Conservation (phyloP, 2,329 filamentous ascomycete genomes). For the Colletotrichum euphorbiae region DNA sequence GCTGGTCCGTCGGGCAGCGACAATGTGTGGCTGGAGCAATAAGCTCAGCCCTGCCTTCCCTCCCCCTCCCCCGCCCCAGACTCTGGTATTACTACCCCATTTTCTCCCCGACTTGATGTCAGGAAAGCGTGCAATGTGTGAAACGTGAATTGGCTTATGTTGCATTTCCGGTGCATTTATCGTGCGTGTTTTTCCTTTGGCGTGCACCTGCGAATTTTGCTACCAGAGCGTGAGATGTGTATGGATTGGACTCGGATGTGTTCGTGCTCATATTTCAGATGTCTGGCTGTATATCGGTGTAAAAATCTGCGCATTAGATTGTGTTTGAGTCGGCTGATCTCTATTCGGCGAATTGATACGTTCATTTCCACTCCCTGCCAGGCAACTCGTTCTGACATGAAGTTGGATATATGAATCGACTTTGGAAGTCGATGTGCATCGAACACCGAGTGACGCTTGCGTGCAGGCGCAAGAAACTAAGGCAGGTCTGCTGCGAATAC, state of each 20-base stretch:
- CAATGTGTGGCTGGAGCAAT: conserved; percentile 5
- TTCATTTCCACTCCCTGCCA: neutral
- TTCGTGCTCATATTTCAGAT: conserved; percentile 17
- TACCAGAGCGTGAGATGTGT: conserved; percentile 7
- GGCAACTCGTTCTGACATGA: no score
- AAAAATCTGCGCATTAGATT: neutral
- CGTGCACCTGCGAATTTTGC: conserved; percentile 16
- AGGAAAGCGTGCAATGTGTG: conserved; percentile 19
- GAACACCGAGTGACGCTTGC: no score
- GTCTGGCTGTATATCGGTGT: conserved; percentile 12
- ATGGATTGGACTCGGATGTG: conserved; percentile 9
- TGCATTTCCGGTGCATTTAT: conserved; percentile 10
- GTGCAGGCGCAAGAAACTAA: no score
- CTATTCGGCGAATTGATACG: neutral
- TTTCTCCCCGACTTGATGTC: neutral
- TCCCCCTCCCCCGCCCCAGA: neutral
- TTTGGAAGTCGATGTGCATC: no score
- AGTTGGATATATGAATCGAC: no score
- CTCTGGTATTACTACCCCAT: neutral
- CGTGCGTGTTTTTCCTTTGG: conserved; percentile 4
- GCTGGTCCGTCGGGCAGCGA: conserved; percentile 1
- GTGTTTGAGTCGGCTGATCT: neutral
- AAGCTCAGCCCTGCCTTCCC: conserved; percentile 4
- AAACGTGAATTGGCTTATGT: conserved; percentile 4
- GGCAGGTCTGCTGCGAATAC: no score